phyloP scores from a whole-genome alignment of 1,139 yeast genomes.

The Nakaseomyces sp. region DNA sequence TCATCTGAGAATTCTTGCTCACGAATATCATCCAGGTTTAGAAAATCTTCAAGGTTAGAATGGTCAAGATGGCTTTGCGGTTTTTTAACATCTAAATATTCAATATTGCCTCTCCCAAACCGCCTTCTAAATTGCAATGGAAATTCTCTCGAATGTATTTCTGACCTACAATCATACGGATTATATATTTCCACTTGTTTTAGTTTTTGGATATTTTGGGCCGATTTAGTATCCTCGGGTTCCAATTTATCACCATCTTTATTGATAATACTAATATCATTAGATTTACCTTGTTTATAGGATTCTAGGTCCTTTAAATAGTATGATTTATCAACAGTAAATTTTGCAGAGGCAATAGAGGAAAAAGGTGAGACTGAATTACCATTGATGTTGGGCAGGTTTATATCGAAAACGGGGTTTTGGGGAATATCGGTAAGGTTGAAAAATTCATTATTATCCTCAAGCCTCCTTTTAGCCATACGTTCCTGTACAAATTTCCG shows the following conservation, averaged over 20 bases:
- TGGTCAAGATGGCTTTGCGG: conserved; percentile 32
- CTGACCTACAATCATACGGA: conserved; percentile 27
- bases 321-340: conserved; percentile 58
- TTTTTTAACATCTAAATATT: conserved; percentile 57
- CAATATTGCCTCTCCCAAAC: conserved; percentile 61
- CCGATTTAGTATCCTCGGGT: conserved; percentile 7
- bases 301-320: conserved; percentile 31
- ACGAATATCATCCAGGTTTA: conserved; percentile 27
- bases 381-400: conserved; percentile 38
- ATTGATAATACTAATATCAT: conserved; percentile 21
- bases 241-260: conserved; percentile 24
- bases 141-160: conserved; percentile 39
- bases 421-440: conserved; percentile 88
- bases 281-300: conserved; percentile 20
- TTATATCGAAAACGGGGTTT: conserved; percentile 73
- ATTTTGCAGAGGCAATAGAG: conserved; percentile 66
- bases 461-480: conserved; percentile 60
- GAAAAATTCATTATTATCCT: conserved; percentile 62
- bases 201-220: conserved; percentile 14
- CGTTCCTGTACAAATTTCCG: conserved; percentile 76
- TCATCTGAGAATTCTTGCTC: conserved; percentile 21
- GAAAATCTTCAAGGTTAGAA: conserved; percentile 22
- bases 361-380: conserved; percentile 64
- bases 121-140: conserved; percentile 64
- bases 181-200: conserved; percentile 28